These are phyloP conservation scores for Cicer yamashitae DNA, from an alignment of 306 rosid genomes.

Conservation along the genomic window DNA sequence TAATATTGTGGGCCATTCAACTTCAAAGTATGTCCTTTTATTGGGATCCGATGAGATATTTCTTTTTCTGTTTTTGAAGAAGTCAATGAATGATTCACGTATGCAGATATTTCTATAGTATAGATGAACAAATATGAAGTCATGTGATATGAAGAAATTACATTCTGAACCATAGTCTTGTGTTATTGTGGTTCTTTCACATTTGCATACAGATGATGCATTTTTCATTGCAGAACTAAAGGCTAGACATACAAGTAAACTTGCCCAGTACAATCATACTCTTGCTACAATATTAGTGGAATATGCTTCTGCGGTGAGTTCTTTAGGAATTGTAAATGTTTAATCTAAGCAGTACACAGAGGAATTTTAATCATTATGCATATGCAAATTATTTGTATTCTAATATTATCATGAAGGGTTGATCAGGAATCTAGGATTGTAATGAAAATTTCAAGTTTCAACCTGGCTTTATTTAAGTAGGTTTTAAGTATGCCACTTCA, in stretches of 20 bases:
- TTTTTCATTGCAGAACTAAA: slow-evolving; percentile 59
- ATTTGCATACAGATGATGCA: slow-evolving; percentile 1
- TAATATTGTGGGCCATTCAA: not conserved
- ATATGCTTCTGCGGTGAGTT: slow-evolving; percentile 88
- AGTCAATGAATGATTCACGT: not conserved
- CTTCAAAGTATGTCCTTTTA: not conserved
- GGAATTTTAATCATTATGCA: slow-evolving; percentile 8
- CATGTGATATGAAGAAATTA: slow-evolving; percentile 7
- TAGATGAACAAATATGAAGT: not conserved
- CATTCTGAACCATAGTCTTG: not conserved
- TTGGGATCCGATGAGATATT: not conserved
- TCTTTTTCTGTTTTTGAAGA: slow-evolving; percentile 3
- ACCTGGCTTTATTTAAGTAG: not conserved
- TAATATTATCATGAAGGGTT: slow-evolving; percentile 30
- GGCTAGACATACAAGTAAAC: slow-evolving; percentile 36
- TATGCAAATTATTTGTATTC: slow-evolving; percentile 18
- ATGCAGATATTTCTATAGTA: not conserved
- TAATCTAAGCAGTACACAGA: slow-evolving; percentile 23
- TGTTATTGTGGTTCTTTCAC: slow-evolving; percentile 21
- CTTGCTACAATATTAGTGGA: slow-evolving; percentile 76
- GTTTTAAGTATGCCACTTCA: slow-evolving; percentile 1
- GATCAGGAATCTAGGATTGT: slow-evolving; percentile 18
- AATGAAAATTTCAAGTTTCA: slow-evolving; percentile 26
- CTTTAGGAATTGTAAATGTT: slow-evolving; percentile 3
- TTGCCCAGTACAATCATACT: slow-evolving; percentile 66